phyloP scores from a whole-genome alignment of 2,329 filamentous ascomycete genomes.

The Raffaelea deltoideospora region DNA sequence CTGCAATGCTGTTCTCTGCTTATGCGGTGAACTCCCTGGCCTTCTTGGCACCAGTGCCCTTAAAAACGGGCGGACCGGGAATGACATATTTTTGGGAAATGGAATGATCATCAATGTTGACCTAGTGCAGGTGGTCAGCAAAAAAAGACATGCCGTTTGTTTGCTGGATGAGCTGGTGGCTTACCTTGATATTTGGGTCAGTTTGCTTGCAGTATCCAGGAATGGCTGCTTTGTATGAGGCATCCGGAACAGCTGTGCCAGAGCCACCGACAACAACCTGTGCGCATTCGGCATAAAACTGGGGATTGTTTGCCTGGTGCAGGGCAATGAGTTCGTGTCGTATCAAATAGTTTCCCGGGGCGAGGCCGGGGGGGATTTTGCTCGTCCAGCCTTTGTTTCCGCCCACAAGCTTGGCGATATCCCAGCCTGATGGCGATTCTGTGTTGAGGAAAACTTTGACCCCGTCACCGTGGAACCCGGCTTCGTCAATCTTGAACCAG shows the following conservation, averaged over 20 bases:
- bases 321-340: slow-evolving; percentile 41
- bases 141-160: no score
- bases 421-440: slow-evolving; percentile 11
- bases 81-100: slow-evolving; percentile 12
- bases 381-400: slow-evolving; percentile 27
- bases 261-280: slow-evolving; percentile 31
- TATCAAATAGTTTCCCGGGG: slow-evolving; percentile 39
- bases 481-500: slow-evolving; percentile 46
- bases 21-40: slow-evolving; percentile 8
- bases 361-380: slow-evolving; percentile 31
- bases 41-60: slow-evolving; percentile 9
- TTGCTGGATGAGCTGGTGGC: not conserved
- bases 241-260: slow-evolving; percentile 9
- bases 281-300: slow-evolving; percentile 41
- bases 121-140: no score
- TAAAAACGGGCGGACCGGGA: slow-evolving; percentile 14
- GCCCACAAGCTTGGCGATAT: slow-evolving; percentile 14
- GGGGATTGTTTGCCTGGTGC: slow-evolving; percentile 34
- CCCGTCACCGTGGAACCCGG: slow-evolving; percentile 18
- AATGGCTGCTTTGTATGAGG: slow-evolving; percentile 14
- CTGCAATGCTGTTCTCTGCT: no score
- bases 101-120: slow-evolving; percentile 13
- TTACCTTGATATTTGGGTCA: slow-evolving; percentile 15
- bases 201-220: slow-evolving; percentile 15
- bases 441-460: slow-evolving; percentile 14